A percentile compares a stretch with the other conserved stretches of the same genome.
Evolutionary conservation across 2,329 filamentous ascomycete species (phyloP).

Genomic region (Dendryphion nanum): DNA sequence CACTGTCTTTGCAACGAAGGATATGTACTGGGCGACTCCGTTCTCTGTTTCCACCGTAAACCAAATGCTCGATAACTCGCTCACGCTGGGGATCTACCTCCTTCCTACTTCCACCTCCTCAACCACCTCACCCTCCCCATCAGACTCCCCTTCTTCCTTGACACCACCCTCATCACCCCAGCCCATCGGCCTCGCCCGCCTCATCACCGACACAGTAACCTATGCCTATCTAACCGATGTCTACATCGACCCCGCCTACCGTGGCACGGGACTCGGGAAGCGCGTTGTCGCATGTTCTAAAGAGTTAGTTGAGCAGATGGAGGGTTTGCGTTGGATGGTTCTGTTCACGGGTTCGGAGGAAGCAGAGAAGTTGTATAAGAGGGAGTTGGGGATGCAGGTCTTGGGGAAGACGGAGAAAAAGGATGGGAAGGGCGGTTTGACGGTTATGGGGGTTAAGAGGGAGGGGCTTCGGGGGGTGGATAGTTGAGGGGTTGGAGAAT

Average conservation of each 20-base stretch:
- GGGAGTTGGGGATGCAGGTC: not conserved
- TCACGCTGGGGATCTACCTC: too few species aligned
- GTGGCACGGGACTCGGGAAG: constrained; percentile 8
- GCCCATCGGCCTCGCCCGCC: constrained; percentile 9
- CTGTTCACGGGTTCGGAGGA: constrained; percentile 5
- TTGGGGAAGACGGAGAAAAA: not conserved
- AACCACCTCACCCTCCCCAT: not conserved
- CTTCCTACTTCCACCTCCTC: too few species aligned
- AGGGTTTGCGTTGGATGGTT: constrained; percentile 7
- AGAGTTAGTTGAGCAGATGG: constrained; percentile 9
- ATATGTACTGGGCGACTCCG: too few species aligned
- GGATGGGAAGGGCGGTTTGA: not conserved
- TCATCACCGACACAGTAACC: constrained; percentile 10
- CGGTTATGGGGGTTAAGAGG: not conserved
- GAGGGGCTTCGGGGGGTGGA: not conserved
- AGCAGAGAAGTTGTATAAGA: not conserved
- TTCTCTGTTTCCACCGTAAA: too few species aligned
- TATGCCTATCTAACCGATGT: constrained; percentile 11
- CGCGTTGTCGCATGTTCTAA: constrained; percentile 9
- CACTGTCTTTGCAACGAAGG: too few species aligned
- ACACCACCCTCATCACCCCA: not conserved
- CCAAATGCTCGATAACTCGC: too few species aligned
- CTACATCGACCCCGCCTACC: constrained; percentile 6
- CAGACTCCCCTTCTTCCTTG: not conserved
- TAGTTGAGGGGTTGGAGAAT: not conserved